Percentiles rank a stretch among this genome's conserved stretches.
Evolutionary conservation across 1,139 yeast species (phyloP).

Genomic region (Protomyces inouyei): DNA sequence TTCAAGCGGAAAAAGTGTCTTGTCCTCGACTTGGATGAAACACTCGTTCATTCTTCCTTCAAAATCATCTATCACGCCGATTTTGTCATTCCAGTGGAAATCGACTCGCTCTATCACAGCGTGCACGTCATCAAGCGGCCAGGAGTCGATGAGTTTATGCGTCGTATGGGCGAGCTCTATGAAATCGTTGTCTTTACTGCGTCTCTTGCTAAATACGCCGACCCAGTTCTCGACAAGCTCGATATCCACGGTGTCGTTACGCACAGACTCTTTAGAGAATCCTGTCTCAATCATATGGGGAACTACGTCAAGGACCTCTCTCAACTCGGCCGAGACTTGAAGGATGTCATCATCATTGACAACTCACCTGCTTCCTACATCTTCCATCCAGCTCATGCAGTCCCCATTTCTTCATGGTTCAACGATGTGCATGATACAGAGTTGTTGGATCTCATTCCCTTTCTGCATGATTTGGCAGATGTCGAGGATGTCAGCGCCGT

Average conservation of each 20-base stretch:
- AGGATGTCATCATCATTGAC: constrained; percentile 83
- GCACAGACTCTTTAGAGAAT: constrained; percentile 87
- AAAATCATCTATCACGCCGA: constrained; percentile 89
- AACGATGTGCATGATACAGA: constrained; percentile 97
- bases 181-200: constrained; percentile 98
- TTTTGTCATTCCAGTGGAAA: constrained; percentile 87
- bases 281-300: constrained; percentile 76
- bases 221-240: constrained; percentile 83
- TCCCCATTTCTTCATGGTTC: constrained; percentile 98
- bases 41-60: constrained; percentile 92
- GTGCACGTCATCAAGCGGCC: constrained; percentile 96
- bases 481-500: constrained; percentile 83
- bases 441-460: constrained; percentile 81
- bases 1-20: constrained; percentile 69
- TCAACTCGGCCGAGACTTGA: constrained; percentile 86
- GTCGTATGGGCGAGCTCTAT: constrained; percentile 72
- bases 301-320: constrained; percentile 89
- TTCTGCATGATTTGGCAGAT: constrained; percentile 68
- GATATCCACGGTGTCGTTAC: constrained; percentile 71
- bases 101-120: constrained; percentile 84
- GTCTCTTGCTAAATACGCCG: constrained; percentile 90
- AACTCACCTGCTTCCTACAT: constrained; percentile 96
- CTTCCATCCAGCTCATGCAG: constrained; percentile 95
- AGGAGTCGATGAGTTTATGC: constrained; percentile 90
- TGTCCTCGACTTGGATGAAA: constrained; percentile 89